Conservation (phyloP, 768 basidiomycete genomes). For the Rhizopogon rudus region DNA sequence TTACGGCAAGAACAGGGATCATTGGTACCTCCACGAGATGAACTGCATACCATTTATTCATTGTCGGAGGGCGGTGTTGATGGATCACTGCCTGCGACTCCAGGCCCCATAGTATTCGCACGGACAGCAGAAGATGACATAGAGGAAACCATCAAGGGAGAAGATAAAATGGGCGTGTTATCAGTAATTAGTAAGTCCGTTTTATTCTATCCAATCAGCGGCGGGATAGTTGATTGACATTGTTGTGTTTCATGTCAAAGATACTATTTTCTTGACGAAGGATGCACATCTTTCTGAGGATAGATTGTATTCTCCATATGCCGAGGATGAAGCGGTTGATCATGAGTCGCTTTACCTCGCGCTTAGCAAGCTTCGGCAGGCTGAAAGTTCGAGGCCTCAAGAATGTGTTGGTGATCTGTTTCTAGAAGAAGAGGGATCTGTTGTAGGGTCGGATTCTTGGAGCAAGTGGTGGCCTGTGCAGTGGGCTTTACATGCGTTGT, state of each 20-base stretch:
- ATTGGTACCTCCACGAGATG: neutral
- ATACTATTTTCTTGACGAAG: neutral
- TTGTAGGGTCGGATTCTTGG: neutral
- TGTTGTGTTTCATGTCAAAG: slow-evolving; percentile 2
- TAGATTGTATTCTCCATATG: slow-evolving; percentile 31
- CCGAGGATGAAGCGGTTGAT: slow-evolving; percentile 31
- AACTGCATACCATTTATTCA: slow-evolving; percentile 9
- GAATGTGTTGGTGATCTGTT: slow-evolving; percentile 7
- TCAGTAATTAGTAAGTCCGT: slow-evolving; percentile 33
- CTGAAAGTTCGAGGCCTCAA: slow-evolving; percentile 23
- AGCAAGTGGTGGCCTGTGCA: neutral
- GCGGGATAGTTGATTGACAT: slow-evolving; percentile 1
- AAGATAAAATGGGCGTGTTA: slow-evolving; percentile 49
- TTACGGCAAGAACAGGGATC: slow-evolving; percentile 27
- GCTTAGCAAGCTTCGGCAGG: slow-evolving; percentile 27
- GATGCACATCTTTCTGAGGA: slow-evolving; percentile 3
- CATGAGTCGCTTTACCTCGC: slow-evolving; percentile 31
- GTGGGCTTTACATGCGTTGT: slow-evolving; percentile 2
- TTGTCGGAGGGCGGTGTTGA: slow-evolving; percentile 15
- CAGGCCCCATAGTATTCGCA: slow-evolving; percentile 23
- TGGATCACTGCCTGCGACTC: slow-evolving; percentile 12
- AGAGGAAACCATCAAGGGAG: slow-evolving; percentile 32
- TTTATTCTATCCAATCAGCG: slow-evolving; percentile 1
- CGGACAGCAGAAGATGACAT: slow-evolving; percentile 30
- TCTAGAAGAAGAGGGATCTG: neutral